phyloP scores from a whole-genome alignment of 805 yeast genomes.

The Starmerella stigmatis region DNA sequence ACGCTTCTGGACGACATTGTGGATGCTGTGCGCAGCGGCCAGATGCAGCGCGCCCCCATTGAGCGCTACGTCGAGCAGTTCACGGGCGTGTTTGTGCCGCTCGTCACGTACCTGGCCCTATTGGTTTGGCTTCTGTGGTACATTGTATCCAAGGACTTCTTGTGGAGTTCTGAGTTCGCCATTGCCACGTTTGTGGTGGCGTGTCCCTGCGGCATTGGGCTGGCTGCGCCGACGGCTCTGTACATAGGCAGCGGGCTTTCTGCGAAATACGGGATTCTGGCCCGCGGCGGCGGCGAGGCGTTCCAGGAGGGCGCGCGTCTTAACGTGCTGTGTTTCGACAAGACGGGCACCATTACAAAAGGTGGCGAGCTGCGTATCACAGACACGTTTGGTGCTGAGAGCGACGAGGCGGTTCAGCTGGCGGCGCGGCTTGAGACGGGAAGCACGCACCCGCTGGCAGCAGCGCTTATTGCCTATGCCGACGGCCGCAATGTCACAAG shows the following conservation, averaged over 20 bases:
- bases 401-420: slow-evolving; percentile 36
- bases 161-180: slow-evolving; percentile 69
- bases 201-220: slow-evolving; percentile 77
- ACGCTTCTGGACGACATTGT: slow-evolving; percentile 64
- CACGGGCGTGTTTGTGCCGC: slow-evolving; percentile 65
- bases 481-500: slow-evolving; percentile 14
- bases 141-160: slow-evolving; percentile 57
- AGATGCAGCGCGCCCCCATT: slow-evolving; percentile 59
- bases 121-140: slow-evolving; percentile 64
- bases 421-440: slow-evolving; percentile 40
- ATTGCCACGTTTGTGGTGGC: slow-evolving; percentile 74
- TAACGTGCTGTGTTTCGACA: slow-evolving; percentile 61
- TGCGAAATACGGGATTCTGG: slow-evolving; percentile 64
- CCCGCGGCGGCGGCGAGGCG: slow-evolving; percentile 73
- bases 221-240: slow-evolving; percentile 76
- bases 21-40: slow-evolving; percentile 61
- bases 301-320: slow-evolving; percentile 64
- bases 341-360: slow-evolving; percentile 64
- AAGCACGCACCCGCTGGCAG: slow-evolving; percentile 61
- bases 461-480: slow-evolving; percentile 42
- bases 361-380: slow-evolving; percentile 52
- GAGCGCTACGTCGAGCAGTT: slow-evolving; percentile 58
- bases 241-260: slow-evolving; percentile 73
- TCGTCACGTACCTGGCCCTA: slow-evolving; percentile 50
- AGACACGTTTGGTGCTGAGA: slow-evolving; percentile 32